Base-by-base conservation (phyloP, 306 rosid species). In the Albizia julibrissin region DNA sequence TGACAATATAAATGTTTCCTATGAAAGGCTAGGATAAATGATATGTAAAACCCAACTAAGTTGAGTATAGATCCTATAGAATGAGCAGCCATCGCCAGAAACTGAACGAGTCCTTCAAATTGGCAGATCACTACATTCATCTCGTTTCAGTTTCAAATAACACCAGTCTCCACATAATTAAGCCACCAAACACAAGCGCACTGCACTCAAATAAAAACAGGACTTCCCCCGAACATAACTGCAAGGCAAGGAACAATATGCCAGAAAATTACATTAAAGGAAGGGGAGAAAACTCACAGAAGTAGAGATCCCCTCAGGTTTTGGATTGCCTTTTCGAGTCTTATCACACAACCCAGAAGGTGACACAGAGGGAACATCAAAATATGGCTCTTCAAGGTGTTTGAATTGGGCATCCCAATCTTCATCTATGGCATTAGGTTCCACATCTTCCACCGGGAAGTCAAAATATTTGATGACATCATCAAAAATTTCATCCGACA, bases 391-490 rank as follows among this genome's bases (percentile, higher is more conserved):
- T 37, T 93, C 98, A 50, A 89, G 79, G 50, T 24, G 44, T 26
- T 90, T 90, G 21, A 93, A 83, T 65, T 86, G 84, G 34, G 88
- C 79, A 79, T 77, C 84, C 97, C 98, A 93, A 83, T 91, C 94
- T 27, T 86, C 88, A 22, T 79, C 92, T 59, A 39, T 82, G 49
- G 66, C 80, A 80, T 75, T 80, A 70, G 40, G 77, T 75, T 89
- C 98, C 76, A 86, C 81, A 82, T 93, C 98, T 74, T 93, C 98
- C 75, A 86, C 33, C 3, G 90, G 90, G 3, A 91, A 90, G 80
- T 93, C 87, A 5, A 91, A 84, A 67, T 83, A 61, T 31, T 78
- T 85, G 34, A 87, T 49, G 29, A 85, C 85, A 42, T 88, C 88
- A 21, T 85, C 85, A 3, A 85, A 80, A 54, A 74, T 71, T 15